Percentiles rank a stretch among this genome's conserved stretches.
These are phyloP conservation scores for Pleurozium schreberi DNA, from an alignment of 225 moss, liverwort and hornwort species.

Conservation along the genomic window DNA sequence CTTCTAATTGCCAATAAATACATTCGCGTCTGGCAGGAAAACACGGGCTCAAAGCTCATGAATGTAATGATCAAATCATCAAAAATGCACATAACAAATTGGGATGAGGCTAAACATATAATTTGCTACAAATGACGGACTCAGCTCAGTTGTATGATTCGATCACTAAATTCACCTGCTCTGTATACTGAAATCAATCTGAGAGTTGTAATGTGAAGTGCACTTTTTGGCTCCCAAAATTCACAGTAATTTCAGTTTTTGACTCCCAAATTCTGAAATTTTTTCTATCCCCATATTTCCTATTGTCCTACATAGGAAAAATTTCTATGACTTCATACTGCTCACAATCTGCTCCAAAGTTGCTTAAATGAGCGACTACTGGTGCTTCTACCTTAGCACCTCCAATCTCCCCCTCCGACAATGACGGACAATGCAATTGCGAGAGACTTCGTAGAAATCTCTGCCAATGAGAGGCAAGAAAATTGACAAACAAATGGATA, in stretches of 20 bases:
- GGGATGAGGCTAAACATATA: neutral
- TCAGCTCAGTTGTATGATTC: neutral
- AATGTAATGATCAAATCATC: neutral
- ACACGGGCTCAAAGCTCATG: neutral
- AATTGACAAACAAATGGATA: neutral
- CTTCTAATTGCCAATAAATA: neutral
- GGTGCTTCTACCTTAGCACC: no score
- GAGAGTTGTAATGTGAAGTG: neutral
- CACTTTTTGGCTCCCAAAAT: no score
- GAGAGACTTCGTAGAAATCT: neutral
- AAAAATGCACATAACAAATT: neutral
- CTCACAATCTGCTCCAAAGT: no score
- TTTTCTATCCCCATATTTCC: no score
- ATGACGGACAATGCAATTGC: neutral
- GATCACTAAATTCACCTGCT: neutral
- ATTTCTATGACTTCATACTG: no score
- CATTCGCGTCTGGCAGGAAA: neutral
- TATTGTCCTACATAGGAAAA: no score
- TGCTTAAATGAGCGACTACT: no score
- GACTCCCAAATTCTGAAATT: no score
- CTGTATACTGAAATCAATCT: neutral
- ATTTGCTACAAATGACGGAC: no score
- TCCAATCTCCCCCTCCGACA: neutral
- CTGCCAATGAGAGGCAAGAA: neutral
- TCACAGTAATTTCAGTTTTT: no score